A percentile compares a stretch with the other conserved stretches of the same genome.
phyloP scores from a whole-genome alignment of 305 asterid species.

The Plantago coronopus region DNA sequence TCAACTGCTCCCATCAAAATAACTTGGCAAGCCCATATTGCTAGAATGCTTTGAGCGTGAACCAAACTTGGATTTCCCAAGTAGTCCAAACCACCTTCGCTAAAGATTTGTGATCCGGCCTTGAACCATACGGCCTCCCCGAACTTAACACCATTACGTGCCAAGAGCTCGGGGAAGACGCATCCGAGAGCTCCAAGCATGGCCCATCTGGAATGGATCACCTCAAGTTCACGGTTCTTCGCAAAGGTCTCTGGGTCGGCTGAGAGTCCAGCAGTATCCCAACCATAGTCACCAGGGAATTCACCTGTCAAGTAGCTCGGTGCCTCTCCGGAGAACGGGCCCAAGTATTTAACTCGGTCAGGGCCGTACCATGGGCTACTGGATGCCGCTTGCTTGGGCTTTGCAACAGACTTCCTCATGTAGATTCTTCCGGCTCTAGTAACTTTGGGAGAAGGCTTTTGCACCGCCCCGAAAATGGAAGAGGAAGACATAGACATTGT shows the following conservation, averaged over 20 bases:
- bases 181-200: constrained; percentile 67
- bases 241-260: constrained; percentile 55
- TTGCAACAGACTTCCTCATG: constrained; percentile 34
- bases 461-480: constrained; percentile 42
- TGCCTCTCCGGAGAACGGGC: constrained; percentile 54
- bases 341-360: constrained; percentile 48
- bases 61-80: constrained; percentile 59
- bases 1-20: constrained; percentile 61
- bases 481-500: constrained; percentile 49
- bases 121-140: constrained; percentile 70
- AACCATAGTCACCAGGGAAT: constrained; percentile 56
- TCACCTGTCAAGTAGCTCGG: constrained; percentile 52
- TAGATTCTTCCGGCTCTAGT: constrained; percentile 26
- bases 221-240: constrained; percentile 54
- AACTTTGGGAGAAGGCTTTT: constrained; percentile 32
- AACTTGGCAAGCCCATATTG: constrained; percentile 53
- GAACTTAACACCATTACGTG: constrained; percentile 55
- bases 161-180: constrained; percentile 55
- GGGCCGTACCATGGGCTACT: constrained; percentile 59
- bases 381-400: constrained; percentile 30
- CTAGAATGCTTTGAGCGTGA: constrained; percentile 63
- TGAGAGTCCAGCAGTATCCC: constrained; percentile 42
- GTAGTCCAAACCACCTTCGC: constrained; percentile 56
- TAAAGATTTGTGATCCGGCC: constrained; percentile 51
- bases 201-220: constrained; percentile 59